Conservation (phyloP, 2,329 filamentous ascomycete genomes). For the Dactylellina drechsleri region DNA sequence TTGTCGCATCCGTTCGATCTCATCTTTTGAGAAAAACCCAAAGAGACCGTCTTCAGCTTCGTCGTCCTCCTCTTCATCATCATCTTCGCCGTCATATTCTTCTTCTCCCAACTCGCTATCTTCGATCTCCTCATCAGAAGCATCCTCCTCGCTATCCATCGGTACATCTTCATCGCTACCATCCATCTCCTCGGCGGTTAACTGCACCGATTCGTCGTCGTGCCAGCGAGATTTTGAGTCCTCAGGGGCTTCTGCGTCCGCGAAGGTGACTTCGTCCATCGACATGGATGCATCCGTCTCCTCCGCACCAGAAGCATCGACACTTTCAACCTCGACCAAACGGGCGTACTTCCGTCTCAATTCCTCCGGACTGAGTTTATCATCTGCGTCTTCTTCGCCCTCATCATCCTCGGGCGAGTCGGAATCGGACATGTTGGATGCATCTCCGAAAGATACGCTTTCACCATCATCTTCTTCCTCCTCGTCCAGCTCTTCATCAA, state of each 20-base stretch:
- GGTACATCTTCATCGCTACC: conserved; percentile 74
- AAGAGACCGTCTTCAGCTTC: conserved; percentile 64
- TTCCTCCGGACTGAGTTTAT: conserved; percentile 59
- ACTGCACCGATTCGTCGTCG: conserved; percentile 57
- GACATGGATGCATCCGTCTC: conserved; percentile 70
- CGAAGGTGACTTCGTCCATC: conserved; percentile 69
- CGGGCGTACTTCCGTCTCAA: conserved; percentile 57
- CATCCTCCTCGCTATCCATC: conserved; percentile 70
- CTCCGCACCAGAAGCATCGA: conserved; percentile 62
- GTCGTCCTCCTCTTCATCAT: conserved; percentile 64
- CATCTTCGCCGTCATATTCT: conserved; percentile 63
- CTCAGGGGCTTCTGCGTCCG: conserved; percentile 59
- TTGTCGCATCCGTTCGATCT: conserved; percentile 67
- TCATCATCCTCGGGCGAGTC: conserved; percentile 66
- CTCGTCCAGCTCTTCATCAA: conserved; percentile 63
- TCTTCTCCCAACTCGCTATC: conserved; percentile 59
- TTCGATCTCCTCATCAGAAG: conserved; percentile 62
- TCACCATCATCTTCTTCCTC: conserved; percentile 60
- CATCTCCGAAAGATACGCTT: conserved; percentile 56
- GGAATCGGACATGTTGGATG: conserved; percentile 61
- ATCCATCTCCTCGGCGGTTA: conserved; percentile 59
- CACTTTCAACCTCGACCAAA: conserved; percentile 40
- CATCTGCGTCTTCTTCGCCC: conserved; percentile 58
- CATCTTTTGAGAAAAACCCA: conserved; percentile 70
- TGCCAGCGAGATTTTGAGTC: conserved; percentile 54